Evolutionary conservation across 768 basidiomycete species (phyloP), one percentile per base, ranked within the genome.

Genomic region (Strobilomyces confusus): DNA sequence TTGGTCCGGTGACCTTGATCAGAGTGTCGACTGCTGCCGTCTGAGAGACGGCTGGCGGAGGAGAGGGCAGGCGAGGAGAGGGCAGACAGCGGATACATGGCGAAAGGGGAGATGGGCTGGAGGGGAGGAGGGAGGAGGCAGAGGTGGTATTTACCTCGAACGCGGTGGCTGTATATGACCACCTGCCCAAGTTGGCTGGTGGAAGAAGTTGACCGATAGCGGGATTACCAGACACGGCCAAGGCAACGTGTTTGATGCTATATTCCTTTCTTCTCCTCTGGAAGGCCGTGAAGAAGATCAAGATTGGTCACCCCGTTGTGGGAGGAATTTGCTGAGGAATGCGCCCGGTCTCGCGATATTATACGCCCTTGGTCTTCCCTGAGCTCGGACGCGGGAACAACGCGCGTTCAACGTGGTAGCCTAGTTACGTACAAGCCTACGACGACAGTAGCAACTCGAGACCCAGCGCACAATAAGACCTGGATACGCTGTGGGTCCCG

Each of bases 11-110:
- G 66, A 23, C 58, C 46, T 8, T 48, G 49, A 56, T 70, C 69
- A 52, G 69, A 72, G 53, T 70, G 66, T 54, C 68, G 55, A 49
- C 63, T 70, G 53, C 70, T 67, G 25, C 74, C 75, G 36, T 52
- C 51, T 5, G 75, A 74, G 54, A 74, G 71, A 52, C 72, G 72
- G 59, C 73, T 75, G 23, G 72, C 60, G 26, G 66, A 19, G 11
- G 69, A 70, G 5, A 62, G 58, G 13, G 69, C 67, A 7, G 69
- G 71, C 20, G 68, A 69, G 12, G 66, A 68, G 51, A 69, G 60
- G 38, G 58, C 54, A n/a, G 68, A 70, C 49, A 54, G 34, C 20
- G 71, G 61, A 48, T 50, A 63, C 69, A 72, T 71, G 43, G 49
- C 22, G 44, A 52, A 20, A 41, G 45, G 51, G 44, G 45, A 51